Evolutionary conservation across 2,329 filamentous ascomycete genomes (phyloP), one percentile per base, ranked within the genome.

Genomic region (Septoria petroselini): DNA sequence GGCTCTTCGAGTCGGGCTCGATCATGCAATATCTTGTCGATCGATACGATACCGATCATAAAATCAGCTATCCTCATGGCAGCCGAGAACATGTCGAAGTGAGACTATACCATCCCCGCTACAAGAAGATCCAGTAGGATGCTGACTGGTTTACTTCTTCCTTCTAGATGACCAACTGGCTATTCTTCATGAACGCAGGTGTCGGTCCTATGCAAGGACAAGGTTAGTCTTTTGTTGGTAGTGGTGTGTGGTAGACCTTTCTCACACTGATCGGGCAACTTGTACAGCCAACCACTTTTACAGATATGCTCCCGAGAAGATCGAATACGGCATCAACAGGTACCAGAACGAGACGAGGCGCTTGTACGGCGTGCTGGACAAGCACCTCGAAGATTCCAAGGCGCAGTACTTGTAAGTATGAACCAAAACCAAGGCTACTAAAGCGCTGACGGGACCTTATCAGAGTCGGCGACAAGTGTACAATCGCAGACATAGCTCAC

Each of bases 11-110:
- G 71, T 87, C 82, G 56, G 89, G 88, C 50, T 81, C 84, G 57
- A 93, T 95, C 65, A 75, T 94, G 72, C 82, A 90, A 69, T 95
- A 95, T 67, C 79, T 95, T 4, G 82, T 86, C 14, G 85, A 90
- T 44, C 43, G 62, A 14, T 80, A 82, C 52, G 55, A 58, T 69
- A 78, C 76, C 21, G 85, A 91, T 45, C 74, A 93, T 75, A 91
- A 89, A 73, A 80, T 95, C 52, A 89, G 84, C 37, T 95, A 87
- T 66, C 86, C 88, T 0, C 71, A 70, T 17, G 88, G 82, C 9
- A 80, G 81, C 5, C 76, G 83, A 39, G 89, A 95, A 70, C 80
- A 84, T 68, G 89, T 86, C 70, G 87, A 68, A 47, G 60, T 63
- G 31, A 19, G 17, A 11, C 14, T 17, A 15, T 14, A 6, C 33